These are phyloP conservation scores for Dentipellis sp. DNA, from an alignment of 768 basidiomycete genomes.

Conservation along the genomic window DNA sequence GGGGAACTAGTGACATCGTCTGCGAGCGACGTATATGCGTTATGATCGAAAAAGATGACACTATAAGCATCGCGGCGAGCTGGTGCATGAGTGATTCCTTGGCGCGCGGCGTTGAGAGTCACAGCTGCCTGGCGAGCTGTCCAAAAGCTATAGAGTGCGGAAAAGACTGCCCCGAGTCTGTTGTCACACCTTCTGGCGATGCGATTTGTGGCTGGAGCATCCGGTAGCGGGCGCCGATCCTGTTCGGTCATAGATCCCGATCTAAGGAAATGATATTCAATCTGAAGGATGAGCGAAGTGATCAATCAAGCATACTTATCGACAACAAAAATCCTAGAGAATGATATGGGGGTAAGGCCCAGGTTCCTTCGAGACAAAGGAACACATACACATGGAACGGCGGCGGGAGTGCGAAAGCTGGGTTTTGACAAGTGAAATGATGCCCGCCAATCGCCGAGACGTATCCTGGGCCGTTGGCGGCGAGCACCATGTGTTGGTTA, in stretches of 20 bases:
- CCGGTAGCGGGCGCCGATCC: conserved; percentile 36
- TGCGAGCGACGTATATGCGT: conserved; percentile 16
- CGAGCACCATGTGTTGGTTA: conserved; percentile 16
- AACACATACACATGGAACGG: conserved; percentile 50
- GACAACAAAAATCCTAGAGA: conserved; percentile 41
- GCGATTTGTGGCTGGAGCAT: conserved; percentile 28
- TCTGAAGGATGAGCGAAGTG: background rate
- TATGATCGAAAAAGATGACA: conserved; percentile 37
- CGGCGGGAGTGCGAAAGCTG: conserved; percentile 35
- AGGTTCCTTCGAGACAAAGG: background rate
- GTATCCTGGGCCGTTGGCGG: conserved; percentile 30
- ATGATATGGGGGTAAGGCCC: background rate
- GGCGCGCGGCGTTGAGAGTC: conserved; percentile 12
- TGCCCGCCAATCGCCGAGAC: conserved; percentile 46
- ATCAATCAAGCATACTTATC: conserved; percentile 27
- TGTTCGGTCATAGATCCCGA: conserved; percentile 38
- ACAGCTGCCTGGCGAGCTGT: conserved; percentile 34
- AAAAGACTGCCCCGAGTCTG: conserved; percentile 49
- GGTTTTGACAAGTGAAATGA: conserved; percentile 43
- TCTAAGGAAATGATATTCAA: conserved; percentile 17
- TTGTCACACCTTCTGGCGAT: conserved; percentile 32
- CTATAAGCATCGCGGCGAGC: conserved; percentile 46
- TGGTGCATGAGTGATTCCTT: background rate
- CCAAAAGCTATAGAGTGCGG: conserved; percentile 50
- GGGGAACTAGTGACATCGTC: conserved; percentile 41